Evolutionary conservation across 164 flowering plant genomes (phyloP), one percentile per base, ranked within the genome.

Genomic region (Annona squamosa): DNA sequence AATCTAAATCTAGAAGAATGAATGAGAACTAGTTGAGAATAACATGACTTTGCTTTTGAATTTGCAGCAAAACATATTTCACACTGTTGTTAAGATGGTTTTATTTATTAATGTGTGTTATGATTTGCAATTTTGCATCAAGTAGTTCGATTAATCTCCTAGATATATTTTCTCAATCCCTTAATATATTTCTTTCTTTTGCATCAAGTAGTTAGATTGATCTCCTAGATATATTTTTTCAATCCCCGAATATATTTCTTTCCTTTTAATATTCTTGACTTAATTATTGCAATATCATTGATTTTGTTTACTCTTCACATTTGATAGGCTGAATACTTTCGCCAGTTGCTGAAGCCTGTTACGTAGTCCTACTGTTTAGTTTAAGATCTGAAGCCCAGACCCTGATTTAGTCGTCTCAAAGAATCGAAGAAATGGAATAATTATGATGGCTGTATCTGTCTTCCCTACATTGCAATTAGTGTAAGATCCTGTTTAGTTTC

Each of bases 311-410:
- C 46, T 52, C 59, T 52, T 52, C 13, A 52, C 13, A 52, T 59
- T 16, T 74, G 73, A 72, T 88, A 87, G 92, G 91, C 91, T 67
- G 92, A 90, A 77, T 90, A 90, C 72, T 90, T 90, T 84, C 91
- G 92, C 67, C 94, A 87, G 81, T 81, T 90, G 87, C 94, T 90
- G 67, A 90, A 90, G 81, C 94, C 91, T 83, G 91, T 90, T 46
- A 90, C 91, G 92, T 89, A 90, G 91, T 79, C 37, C 45, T 74
- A 62, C 71, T 74, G 13, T 13, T 47, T 47, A 16, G 68, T 19
- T 56, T 62, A 52, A 73, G 48, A 57, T 45, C 62, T 42, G 68
- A 48, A 37, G 44, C 69, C 72, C 77, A 81, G 68, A 47, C 5
- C 71, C 41, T 74, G 67, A 71, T 72, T 17, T 56, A 71, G 71